Evolutionary conservation across 176 grass and related monocot species (phyloP).

Genomic region (Puccinellia tenuiflora): DNA sequence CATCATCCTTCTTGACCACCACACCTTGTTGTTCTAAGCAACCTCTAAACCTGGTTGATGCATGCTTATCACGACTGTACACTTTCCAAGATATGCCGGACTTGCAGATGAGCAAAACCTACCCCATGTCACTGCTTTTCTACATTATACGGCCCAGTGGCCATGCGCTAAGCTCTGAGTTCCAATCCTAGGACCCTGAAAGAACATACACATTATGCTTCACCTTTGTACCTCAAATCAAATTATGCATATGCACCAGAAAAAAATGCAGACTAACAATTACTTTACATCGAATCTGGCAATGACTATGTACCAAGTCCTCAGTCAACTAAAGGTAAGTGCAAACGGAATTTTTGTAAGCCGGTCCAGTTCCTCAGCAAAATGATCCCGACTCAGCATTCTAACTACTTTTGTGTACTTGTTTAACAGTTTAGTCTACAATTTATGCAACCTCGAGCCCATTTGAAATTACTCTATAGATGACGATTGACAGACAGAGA

Average conservation of each 20-base stretch:
- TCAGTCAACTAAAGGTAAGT: neutral
- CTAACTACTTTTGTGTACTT: neutral
- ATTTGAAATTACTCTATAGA: neutral
- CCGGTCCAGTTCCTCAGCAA: neutral
- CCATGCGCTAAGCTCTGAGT: slow-evolving; percentile 49
- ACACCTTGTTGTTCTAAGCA: neutral
- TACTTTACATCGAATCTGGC: neutral
- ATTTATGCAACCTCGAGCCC: neutral
- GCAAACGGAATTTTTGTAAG: neutral
- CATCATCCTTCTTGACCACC: neutral
- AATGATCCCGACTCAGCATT: neutral
- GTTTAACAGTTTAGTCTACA: neutral
- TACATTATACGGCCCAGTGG: slow-evolving; percentile 8
- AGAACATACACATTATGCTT: neutral
- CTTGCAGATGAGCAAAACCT: slow-evolving; percentile 23
- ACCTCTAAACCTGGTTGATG: neutral
- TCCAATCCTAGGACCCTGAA: slow-evolving; percentile 97
- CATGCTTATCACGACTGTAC: neutral
- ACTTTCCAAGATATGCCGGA: neutral
- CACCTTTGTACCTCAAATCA: neutral
- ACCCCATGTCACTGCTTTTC: slow-evolving; percentile 16
- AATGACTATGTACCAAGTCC: neutral
- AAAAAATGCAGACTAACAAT: neutral
- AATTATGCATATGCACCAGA: neutral
- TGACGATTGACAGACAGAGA: neutral